Conservation (phyloP, 2,329 filamentous ascomycete species). For the Talaromyces islandicus region DNA sequence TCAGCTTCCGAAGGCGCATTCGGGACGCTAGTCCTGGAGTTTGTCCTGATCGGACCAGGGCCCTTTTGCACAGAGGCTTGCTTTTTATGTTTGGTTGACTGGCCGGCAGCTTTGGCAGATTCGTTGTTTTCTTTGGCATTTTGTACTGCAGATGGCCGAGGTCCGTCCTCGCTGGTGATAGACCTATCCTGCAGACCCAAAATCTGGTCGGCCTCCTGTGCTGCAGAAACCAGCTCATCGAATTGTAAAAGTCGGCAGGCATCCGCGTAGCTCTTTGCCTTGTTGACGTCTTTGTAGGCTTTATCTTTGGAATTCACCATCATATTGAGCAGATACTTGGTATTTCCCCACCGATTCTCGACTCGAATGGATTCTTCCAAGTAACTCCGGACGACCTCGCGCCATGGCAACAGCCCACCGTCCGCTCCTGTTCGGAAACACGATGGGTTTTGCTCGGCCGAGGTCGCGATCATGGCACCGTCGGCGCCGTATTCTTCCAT, state of each 20-base stretch:
- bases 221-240: conserved; percentile 57
- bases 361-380: conserved; percentile 66
- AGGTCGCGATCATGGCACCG: conserved; percentile 93
- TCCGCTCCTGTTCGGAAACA: conserved; percentile 68
- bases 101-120: conserved; percentile 26
- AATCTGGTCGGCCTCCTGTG: conserved; percentile 59
- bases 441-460: conserved; percentile 85
- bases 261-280: conserved; percentile 65
- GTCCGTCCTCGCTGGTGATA: conserved; percentile 11
- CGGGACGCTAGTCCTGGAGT: conserved; percentile 17
- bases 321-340: conserved; percentile 82
- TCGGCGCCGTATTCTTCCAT: conserved; percentile 78
- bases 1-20: conserved; percentile 18
- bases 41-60: conserved; percentile 29
- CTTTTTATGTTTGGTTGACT: conserved; percentile 1
- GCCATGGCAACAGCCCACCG: conserved; percentile 69
- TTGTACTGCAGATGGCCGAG: conserved; percentile 23
- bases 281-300: conserved; percentile 56
- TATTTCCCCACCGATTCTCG: conserved; percentile 85
- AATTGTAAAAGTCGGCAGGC: conserved; percentile 61
- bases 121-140: conserved; percentile 30
- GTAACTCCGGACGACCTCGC: conserved; percentile 70
- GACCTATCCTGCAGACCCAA: conserved; percentile 34
- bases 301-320: conserved; percentile 75
- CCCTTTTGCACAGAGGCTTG: conserved; percentile 10